phyloP scores from a whole-genome alignment of 306 rosid genomes.

The Cucumis melo region DNA sequence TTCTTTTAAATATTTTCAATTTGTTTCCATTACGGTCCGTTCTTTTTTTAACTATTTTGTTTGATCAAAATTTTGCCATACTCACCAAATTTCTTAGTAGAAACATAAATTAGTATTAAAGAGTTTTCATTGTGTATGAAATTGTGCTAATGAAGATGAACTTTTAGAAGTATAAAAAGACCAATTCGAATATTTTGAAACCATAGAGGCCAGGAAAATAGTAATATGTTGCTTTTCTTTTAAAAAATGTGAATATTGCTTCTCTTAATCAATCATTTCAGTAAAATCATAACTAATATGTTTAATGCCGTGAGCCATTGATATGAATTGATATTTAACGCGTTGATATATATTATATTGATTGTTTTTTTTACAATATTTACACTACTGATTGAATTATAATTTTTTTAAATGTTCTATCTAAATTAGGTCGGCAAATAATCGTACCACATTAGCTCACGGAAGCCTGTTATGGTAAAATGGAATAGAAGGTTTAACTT shows the following conservation, averaged over 20 bases:
- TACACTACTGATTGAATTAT: not conserved
- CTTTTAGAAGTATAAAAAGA: too few species aligned
- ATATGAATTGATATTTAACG: not conserved
- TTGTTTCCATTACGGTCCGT: not conserved
- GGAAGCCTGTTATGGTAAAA: not conserved
- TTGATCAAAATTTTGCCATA: not conserved
- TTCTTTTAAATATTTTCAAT: not conserved
- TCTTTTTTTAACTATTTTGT: too few species aligned
- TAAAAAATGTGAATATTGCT: not conserved
- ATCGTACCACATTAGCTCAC: not conserved
- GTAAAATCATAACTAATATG: not conserved
- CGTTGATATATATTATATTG: not conserved
- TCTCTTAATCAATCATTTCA: too few species aligned
- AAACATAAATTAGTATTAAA: too few species aligned
- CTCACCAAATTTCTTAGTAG: not conserved
- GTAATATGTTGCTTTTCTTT: too few species aligned
- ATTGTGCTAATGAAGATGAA: too few species aligned
- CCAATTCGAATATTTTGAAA: too few species aligned
- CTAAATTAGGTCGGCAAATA: not conserved
- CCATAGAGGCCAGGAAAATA: too few species aligned
- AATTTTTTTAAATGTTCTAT: not conserved
- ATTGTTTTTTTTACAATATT: not conserved
- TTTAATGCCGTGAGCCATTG: not conserved
- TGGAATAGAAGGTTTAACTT: not conserved
- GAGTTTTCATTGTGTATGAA: too few species aligned